A percentile compares a stretch with the other conserved stretches of the same genome.
Conservation (phyloP, 108 stramenopile genomes). For the Skeletonema tropicum region DNA sequence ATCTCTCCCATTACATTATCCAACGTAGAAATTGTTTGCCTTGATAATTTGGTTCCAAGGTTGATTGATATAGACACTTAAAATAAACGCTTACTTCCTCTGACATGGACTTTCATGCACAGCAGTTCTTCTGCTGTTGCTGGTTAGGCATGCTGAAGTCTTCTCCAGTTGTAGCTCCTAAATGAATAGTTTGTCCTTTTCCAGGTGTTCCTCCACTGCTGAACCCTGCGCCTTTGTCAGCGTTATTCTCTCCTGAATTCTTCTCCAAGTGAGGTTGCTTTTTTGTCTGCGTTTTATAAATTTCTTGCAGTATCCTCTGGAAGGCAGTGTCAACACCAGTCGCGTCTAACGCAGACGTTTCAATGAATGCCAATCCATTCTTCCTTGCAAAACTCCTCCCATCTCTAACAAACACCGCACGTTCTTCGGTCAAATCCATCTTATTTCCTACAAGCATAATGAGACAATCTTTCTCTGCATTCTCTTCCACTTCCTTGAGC, state of each 20-base stretch:
- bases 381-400: conserved; percentile 61
- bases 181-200: conserved; percentile 1
- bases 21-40: background rate
- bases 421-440: conserved; percentile 72
- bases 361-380: conserved; percentile 88
- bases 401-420: conserved; percentile 72
- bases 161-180: conserved; percentile 4
- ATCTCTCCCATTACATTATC: too few species aligned
- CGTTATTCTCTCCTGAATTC: conserved; percentile 20
- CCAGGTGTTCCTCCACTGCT: conserved; percentile 7
- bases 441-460: conserved; percentile 92
- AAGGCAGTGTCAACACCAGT: conserved; percentile 97
- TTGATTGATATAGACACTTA: background rate
- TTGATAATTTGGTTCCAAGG: background rate
- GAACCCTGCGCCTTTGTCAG: conserved; percentile 20
- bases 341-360: conserved; percentile 96
- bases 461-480: conserved; percentile 78
- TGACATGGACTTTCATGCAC: background rate
- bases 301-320: conserved; percentile 91
- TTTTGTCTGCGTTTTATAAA: conserved; percentile 67
- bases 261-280: conserved; percentile 45
- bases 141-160: conserved; percentile 4
- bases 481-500: conserved; percentile 89
- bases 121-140: background rate
- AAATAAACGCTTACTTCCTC: background rate